Evolutionary conservation across 164 flowering plant genomes (phyloP).

Genomic region (Chimonanthus praecox): DNA sequence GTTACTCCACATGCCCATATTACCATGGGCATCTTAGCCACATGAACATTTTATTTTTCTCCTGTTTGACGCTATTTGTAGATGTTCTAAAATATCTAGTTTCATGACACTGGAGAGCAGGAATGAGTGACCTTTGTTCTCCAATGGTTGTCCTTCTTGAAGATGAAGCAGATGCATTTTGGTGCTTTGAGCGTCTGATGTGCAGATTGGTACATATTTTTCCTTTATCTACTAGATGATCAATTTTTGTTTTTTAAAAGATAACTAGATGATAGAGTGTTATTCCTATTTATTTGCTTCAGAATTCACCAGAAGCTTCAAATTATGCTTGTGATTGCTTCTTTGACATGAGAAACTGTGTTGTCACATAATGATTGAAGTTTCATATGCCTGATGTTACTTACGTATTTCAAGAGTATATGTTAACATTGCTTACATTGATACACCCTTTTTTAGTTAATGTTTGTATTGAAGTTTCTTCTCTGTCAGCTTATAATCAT

Average conservation of each 20-base stretch:
- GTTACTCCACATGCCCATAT: too few relatives aligned
- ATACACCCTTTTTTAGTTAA: too few relatives aligned
- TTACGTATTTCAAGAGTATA: not conserved
- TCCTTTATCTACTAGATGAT: not conserved
- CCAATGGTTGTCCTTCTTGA: constrained; percentile 96
- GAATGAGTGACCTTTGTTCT: constrained; percentile 99
- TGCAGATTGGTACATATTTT: constrained; percentile 69
- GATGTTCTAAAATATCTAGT: not conserved
- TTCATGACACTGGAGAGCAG: constrained; percentile 32
- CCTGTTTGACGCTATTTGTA: not conserved
- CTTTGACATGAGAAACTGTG: not conserved
- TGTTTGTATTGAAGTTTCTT: too few relatives aligned
- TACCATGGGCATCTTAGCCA: too few relatives aligned
- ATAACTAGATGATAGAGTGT: not conserved
- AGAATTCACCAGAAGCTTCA: not conserved
- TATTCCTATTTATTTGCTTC: not conserved
- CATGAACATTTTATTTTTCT: too few relatives aligned
- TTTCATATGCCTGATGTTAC: not conserved
- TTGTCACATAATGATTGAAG: not conserved
- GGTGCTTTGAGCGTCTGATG: constrained; percentile 98
- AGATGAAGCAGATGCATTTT: constrained; percentile 97
- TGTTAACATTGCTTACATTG: too few relatives aligned
- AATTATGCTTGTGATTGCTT: not conserved
- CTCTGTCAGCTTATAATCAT: too few relatives aligned
- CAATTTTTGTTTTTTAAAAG: not conserved